A percentile compares a stretch with the other conserved stretches of the same genome.
Conservation (phyloP, 192 early-diverging fungal species). For the Coemansia sp. region DNA sequence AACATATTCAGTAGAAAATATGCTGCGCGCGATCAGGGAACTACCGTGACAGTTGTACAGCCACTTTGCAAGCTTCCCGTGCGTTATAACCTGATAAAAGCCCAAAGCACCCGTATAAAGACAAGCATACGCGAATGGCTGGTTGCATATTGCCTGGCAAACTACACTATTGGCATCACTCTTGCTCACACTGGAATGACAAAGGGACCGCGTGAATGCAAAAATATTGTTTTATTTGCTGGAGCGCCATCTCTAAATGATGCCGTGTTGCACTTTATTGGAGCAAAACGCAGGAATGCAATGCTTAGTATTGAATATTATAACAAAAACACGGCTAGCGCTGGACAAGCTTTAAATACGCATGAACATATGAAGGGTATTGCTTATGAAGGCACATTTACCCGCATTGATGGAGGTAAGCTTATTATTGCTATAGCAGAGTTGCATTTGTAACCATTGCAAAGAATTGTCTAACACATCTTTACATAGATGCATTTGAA, state of each 20-base stretch:
- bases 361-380: slow-evolving; percentile 4
- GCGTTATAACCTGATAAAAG: slow-evolving; percentile 22
- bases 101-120: slow-evolving; percentile 22
- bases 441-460: no score
- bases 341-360: neutral
- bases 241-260: slow-evolving; percentile 6
- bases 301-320: slow-evolving; percentile 8
- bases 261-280: slow-evolving; percentile 13
- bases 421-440: no score
- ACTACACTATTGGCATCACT: slow-evolving; percentile 11
- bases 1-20: neutral
- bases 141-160: slow-evolving; percentile 14
- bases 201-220: neutral
- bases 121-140: slow-evolving; percentile 22
- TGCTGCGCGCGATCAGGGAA: slow-evolving; percentile 25
- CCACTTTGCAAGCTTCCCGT: slow-evolving; percentile 33
- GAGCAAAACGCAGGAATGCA: neutral
- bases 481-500: slow-evolving; percentile 1
- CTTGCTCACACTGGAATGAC: slow-evolving; percentile 9
- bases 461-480: no score
- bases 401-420: neutral
- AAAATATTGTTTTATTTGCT: slow-evolving; percentile 1
- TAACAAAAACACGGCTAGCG: neutral
- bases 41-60: slow-evolving; percentile 25
- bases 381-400: slow-evolving; percentile 26